A percentile compares a stretch with the other conserved stretches of the same genome.
Evolutionary conservation across 441 rosid genomes (phyloP).

Genomic region (Flueggea neowawraea): DNA sequence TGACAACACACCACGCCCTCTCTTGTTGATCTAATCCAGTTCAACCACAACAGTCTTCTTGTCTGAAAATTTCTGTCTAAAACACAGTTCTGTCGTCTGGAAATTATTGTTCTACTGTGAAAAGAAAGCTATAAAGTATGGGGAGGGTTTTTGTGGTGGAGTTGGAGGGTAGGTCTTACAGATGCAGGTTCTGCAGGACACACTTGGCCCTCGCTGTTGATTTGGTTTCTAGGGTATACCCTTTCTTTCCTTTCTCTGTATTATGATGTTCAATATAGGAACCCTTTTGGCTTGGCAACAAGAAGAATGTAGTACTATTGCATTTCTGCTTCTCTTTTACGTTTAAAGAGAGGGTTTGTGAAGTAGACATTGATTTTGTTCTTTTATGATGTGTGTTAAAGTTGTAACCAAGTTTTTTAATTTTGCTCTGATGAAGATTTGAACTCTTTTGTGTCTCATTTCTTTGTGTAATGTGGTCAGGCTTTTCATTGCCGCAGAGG

Average conservation of each 20-base stretch:
- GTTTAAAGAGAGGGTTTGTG: too few species aligned
- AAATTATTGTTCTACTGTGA: too few species aligned
- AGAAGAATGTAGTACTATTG: too few species aligned
- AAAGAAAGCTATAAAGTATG: conserved; percentile 34
- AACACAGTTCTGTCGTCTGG: too few species aligned
- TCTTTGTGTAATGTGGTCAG: conserved; percentile 30
- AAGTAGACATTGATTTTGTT: too few species aligned
- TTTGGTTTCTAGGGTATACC: conserved; percentile 57
- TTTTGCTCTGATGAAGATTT: neutral
- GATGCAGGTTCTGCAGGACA: conserved; percentile 84
- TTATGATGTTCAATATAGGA: too few species aligned
- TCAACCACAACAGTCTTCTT: too few species aligned
- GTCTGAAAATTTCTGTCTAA: too few species aligned
- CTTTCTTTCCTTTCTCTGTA: neutral
- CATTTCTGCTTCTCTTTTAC: too few species aligned
- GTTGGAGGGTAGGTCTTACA: conserved; percentile 83
- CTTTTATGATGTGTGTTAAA: neutral
- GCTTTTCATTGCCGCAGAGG: conserved; percentile 72
- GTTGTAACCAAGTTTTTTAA: neutral
- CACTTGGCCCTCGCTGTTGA: conserved; percentile 77
- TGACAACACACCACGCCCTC: too few species aligned
- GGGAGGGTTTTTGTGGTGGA: conserved; percentile 86
- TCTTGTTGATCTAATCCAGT: too few species aligned
- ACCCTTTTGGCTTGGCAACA: too few species aligned
- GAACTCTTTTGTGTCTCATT: conserved; percentile 1